Conservation (phyloP, 2,329 filamentous ascomycete genomes). For the Elsinoe ampelina region DNA sequence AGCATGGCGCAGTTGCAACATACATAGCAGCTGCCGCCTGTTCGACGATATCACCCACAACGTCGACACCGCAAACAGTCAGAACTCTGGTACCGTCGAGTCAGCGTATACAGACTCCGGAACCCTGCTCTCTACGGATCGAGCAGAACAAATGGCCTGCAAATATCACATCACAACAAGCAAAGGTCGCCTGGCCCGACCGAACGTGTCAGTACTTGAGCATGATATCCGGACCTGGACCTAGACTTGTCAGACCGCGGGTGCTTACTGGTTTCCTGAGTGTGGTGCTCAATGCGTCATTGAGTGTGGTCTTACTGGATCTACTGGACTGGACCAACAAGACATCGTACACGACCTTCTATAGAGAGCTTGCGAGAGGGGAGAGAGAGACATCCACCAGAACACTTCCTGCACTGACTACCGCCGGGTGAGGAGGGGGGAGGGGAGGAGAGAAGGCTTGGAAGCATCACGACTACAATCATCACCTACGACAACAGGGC, state of each 20-base stretch:
- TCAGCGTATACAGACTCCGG: conserved; percentile 4
- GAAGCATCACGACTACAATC: no score
- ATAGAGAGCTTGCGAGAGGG: no score
- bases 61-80: conserved; percentile 8
- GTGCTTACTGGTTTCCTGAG: background rate
- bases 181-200: conserved; percentile 4
- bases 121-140: background rate
- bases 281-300: background rate
- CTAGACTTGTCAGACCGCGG: background rate
- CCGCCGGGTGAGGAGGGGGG: no score
- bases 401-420: no score
- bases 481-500: no score
- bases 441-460: no score
- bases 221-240: no score
- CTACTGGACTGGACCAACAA: background rate
- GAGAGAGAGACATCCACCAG: no score
- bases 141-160: conserved; percentile 4
- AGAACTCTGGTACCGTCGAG: background rate
- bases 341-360: no score
- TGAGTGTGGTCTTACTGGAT: background rate
- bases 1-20: conserved; percentile 4
- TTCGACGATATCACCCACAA: background rate
- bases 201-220: background rate
- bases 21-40: conserved; percentile 3
- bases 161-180: background rate